Evolutionary conservation across 2,329 filamentous ascomycete genomes (phyloP).

Genomic region (Triangularia setosa): DNA sequence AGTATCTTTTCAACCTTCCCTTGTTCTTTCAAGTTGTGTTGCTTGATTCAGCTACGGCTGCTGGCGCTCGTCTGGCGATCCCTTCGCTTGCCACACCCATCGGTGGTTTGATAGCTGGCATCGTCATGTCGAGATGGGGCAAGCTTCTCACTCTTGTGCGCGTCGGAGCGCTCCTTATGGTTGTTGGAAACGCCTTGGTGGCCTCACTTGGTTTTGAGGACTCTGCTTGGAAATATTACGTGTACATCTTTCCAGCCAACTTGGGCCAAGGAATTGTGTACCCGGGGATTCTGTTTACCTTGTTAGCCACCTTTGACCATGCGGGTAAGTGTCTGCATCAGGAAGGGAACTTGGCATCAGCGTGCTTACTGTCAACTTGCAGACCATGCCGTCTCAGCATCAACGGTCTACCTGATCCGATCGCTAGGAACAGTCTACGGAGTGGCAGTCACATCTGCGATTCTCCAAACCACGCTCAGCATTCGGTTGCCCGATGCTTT

Average conservation of each 20-base stretch:
- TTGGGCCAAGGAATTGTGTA: constrained; percentile 59
- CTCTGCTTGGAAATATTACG: constrained; percentile 50
- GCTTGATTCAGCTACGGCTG: constrained; percentile 58
- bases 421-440: constrained; percentile 62
- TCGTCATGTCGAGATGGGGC: constrained; percentile 56
- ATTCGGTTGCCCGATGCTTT: constrained; percentile 50
- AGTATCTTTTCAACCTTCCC: constrained; percentile 66
- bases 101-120: constrained; percentile 52
- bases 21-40: constrained; percentile 68
- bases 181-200: constrained; percentile 51
- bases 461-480: constrained; percentile 59
- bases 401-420: constrained; percentile 60
- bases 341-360: too few relatives aligned
- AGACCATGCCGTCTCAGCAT: constrained; percentile 62
- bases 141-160: constrained; percentile 50
- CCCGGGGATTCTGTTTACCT: constrained; percentile 57
- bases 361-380: constrained; percentile 6
- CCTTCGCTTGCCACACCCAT: constrained; percentile 58
- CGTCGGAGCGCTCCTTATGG: constrained; percentile 47
- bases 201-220: constrained; percentile 47
- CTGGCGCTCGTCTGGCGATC: constrained; percentile 60
- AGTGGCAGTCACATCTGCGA: constrained; percentile 58
- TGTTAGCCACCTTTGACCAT: constrained; percentile 59
- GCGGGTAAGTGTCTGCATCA: constrained; percentile 40
- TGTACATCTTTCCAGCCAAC: constrained; percentile 56